phyloP scores from a whole-genome alignment of 116 monocot genomes.

The Phalaenopsis hybrid region DNA sequence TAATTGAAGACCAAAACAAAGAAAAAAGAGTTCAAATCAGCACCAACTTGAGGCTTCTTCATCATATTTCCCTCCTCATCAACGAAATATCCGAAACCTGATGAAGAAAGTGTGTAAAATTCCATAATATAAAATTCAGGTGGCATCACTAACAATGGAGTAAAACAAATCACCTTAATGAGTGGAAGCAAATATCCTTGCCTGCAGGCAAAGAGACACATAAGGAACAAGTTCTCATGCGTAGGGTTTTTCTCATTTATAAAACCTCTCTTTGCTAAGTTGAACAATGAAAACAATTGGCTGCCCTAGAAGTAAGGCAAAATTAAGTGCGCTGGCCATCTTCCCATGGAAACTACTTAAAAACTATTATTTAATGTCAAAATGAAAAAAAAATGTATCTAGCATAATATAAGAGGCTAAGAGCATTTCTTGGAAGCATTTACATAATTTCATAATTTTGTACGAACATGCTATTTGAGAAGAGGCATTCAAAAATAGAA shows the following conservation, averaged over 20 bases:
- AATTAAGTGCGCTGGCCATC: neutral
- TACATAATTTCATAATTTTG: neutral
- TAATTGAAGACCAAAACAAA: neutral
- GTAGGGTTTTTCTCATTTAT: neutral
- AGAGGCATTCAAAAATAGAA: neutral
- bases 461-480: neutral
- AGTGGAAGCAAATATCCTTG: neutral
- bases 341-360: neutral
- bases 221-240: neutral
- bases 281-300: neutral
- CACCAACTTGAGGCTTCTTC: constrained; percentile 85
- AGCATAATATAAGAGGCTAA: neutral
- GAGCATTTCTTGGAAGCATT: neutral
- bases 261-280: neutral
- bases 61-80: constrained; percentile 50
- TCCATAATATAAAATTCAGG: neutral
- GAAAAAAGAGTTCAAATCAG: constrained; percentile 3
- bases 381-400: neutral
- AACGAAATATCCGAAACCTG: constrained; percentile 91
- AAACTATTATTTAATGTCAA: too few species aligned
- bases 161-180: constrained; percentile 2
- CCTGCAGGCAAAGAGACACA: neutral
- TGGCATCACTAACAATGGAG: neutral
- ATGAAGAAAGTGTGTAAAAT: neutral
- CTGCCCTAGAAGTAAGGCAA: too few species aligned